These are phyloP conservation scores for Tagetes patula DNA, from an alignment of 129 eudicot species.

Conservation along the genomic window DNA sequence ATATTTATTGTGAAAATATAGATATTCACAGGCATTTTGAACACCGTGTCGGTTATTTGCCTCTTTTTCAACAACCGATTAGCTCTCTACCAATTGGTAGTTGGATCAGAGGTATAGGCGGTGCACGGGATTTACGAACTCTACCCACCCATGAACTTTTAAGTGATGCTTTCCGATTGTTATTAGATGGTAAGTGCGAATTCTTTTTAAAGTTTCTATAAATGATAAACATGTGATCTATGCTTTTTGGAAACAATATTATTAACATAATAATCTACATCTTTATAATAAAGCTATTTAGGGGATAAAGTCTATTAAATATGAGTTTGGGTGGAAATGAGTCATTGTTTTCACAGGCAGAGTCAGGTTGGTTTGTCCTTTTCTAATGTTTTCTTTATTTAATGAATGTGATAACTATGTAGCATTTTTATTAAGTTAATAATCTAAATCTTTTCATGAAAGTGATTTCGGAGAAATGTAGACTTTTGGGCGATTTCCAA, in stretches of 20 bases:
- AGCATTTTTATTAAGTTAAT: not conserved
- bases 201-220: not conserved
- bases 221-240: not conserved
- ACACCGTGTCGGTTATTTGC: conserved; percentile 42
- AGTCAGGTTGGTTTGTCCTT: not conserved
- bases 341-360: not conserved
- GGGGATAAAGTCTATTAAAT: not conserved
- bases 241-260: not conserved
- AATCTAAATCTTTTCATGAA: not conserved
- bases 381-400: not conserved
- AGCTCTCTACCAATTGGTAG: conserved; percentile 48
- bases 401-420: not conserved
- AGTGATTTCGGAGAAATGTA: not conserved
- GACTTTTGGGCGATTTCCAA: not conserved
- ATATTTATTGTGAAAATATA: conserved; percentile 28
- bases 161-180: conserved; percentile 41
- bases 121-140: conserved; percentile 38
- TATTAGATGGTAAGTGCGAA: conserved; percentile 37
- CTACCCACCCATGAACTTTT: conserved; percentile 41
- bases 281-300: not conserved
- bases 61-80: conserved; percentile 47
- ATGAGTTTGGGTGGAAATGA: not conserved
- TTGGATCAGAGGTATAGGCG: conserved; percentile 41
- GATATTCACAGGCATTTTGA: conserved; percentile 54
- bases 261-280: not conserved